Percentiles rank a stretch among this genome's conserved stretches.
Conservation (phyloP, 2,329 filamentous ascomycete genomes). For the Atkinsonella texensis region DNA sequence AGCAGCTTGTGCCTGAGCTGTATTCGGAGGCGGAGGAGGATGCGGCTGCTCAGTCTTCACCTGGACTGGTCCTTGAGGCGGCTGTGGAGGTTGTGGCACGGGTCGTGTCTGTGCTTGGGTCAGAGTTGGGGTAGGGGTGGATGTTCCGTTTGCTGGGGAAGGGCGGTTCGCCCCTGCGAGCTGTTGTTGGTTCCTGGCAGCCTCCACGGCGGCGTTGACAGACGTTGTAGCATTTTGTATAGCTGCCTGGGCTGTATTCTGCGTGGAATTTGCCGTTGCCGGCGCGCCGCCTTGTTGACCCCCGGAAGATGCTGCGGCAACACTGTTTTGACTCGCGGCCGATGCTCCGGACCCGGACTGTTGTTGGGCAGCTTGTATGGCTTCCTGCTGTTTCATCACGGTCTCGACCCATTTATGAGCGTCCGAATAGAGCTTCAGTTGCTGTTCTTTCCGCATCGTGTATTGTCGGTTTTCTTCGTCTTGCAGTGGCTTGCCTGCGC, state of each 20-base stretch:
- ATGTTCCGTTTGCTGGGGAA: slow-evolving; percentile 18
- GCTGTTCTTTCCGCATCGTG: slow-evolving; percentile 30
- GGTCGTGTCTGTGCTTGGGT: slow-evolving; percentile 18
- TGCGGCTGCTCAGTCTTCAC: slow-evolving; percentile 21
- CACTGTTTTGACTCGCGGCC: slow-evolving; percentile 12
- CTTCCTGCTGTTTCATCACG: slow-evolving; percentile 34
- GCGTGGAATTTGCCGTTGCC: slow-evolving; percentile 10
- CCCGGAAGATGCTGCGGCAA: slow-evolving; percentile 14
- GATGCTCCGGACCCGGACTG: background rate
- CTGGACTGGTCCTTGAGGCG: slow-evolving; percentile 13
- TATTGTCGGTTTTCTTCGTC: slow-evolving; percentile 35
- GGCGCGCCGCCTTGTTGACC: slow-evolving; percentile 15
- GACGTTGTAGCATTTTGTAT: slow-evolving; percentile 24
- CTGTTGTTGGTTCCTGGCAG: slow-evolving; percentile 31
- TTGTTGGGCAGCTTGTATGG: slow-evolving; percentile 17
- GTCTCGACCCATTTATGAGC: slow-evolving; percentile 35
- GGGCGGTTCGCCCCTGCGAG: slow-evolving; percentile 17
- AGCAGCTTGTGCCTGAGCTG: slow-evolving; percentile 26
- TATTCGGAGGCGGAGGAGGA: slow-evolving; percentile 36
- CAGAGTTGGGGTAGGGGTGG: slow-evolving; percentile 10
- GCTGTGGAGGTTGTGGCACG: slow-evolving; percentile 15
- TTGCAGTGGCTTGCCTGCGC: slow-evolving; percentile 30
- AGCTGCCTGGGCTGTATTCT: slow-evolving; percentile 17
- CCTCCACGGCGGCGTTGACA: slow-evolving; percentile 33
- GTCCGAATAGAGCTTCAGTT: slow-evolving; percentile 33